These are phyloP conservation scores for Didymella pinodella DNA, from an alignment of 2,329 filamentous ascomycete species.

Conservation along the genomic window DNA sequence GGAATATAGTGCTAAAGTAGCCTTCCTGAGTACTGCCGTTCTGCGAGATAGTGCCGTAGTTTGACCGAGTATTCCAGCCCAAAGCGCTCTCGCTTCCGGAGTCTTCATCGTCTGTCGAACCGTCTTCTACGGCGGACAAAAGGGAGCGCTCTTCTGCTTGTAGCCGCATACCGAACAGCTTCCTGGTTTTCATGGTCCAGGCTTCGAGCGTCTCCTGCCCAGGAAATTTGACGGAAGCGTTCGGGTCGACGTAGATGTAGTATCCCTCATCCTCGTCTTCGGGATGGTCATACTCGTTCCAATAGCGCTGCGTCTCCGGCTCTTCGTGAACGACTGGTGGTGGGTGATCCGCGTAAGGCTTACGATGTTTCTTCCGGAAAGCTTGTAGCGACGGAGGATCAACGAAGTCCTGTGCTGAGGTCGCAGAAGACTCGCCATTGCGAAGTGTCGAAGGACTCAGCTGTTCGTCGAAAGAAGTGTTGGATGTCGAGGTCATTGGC, in stretches of 20 bases:
- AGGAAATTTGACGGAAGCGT: conserved; percentile 67
- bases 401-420: conserved; percentile 47
- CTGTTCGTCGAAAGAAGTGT: conserved; percentile 49
- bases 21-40: conserved; percentile 24
- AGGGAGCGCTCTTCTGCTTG: conserved; percentile 33
- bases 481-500: conserved; percentile 49
- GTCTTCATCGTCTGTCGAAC: conserved; percentile 60
- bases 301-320: conserved; percentile 61
- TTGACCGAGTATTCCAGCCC: conserved; percentile 52
- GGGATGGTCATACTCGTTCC: conserved; percentile 88
- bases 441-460: conserved; percentile 41
- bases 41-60: conserved; percentile 55
- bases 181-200: conserved; percentile 34
- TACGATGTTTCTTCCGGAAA: conserved; percentile 55
- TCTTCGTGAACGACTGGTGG: conserved; percentile 31
- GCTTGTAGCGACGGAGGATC: conserved; percentile 52
- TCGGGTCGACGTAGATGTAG: conserved; percentile 80
- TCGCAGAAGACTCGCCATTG: conserved; percentile 46
- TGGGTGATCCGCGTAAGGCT: conserved; percentile 39
- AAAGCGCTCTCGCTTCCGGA: conserved; percentile 52
- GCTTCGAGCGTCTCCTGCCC: conserved; percentile 68
- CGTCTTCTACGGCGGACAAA: conserved; percentile 53
- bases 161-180: conserved; percentile 36
- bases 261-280: conserved; percentile 68
- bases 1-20: conserved; percentile 46